Evolutionary conservation across 768 basidiomycete species (phyloP).

Genomic region (Psilocybe cyanescens): DNA sequence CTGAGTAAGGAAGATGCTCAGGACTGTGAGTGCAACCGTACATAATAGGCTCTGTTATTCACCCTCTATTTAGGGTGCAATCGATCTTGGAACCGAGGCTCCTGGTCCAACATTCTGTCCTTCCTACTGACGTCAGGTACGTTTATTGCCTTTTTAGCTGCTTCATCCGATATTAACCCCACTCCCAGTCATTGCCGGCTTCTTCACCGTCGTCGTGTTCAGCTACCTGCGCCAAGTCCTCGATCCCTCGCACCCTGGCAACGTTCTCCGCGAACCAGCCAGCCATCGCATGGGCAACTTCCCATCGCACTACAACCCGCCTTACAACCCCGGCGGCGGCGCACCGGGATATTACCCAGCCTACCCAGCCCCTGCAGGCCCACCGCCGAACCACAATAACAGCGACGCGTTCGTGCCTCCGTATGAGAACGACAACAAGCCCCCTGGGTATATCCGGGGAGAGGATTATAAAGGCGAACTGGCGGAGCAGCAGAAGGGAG

Average conservation of each 20-base stretch:
- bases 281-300: slow-evolving; percentile 38
- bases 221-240: slow-evolving; percentile 76
- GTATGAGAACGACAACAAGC: slow-evolving; percentile 42
- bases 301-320: slow-evolving; percentile 62
- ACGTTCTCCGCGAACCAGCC: slow-evolving; percentile 51
- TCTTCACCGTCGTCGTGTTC: slow-evolving; percentile 72
- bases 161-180: neutral
- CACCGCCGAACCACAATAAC: slow-evolving; percentile 44
- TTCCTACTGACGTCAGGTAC: slow-evolving; percentile 63
- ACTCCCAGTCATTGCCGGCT: slow-evolving; percentile 50
- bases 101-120: slow-evolving; percentile 69
- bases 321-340: slow-evolving; percentile 51
- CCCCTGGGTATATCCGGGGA: slow-evolving; percentile 51
- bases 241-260: slow-evolving; percentile 64
- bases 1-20: slow-evolving; percentile 43
- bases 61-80: slow-evolving; percentile 57
- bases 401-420: slow-evolving; percentile 40
- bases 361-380: slow-evolving; percentile 54
- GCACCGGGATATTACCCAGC: slow-evolving; percentile 19
- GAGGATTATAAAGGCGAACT: slow-evolving; percentile 30
- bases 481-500: slow-evolving; percentile 44
- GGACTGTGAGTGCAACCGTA: slow-evolving; percentile 41
- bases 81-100: slow-evolving; percentile 60
- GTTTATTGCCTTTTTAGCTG: slow-evolving; percentile 22
- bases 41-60: slow-evolving; percentile 4